phyloP scores from a whole-genome alignment of 805 yeast species.

The Nakazawaea ernobii region DNA sequence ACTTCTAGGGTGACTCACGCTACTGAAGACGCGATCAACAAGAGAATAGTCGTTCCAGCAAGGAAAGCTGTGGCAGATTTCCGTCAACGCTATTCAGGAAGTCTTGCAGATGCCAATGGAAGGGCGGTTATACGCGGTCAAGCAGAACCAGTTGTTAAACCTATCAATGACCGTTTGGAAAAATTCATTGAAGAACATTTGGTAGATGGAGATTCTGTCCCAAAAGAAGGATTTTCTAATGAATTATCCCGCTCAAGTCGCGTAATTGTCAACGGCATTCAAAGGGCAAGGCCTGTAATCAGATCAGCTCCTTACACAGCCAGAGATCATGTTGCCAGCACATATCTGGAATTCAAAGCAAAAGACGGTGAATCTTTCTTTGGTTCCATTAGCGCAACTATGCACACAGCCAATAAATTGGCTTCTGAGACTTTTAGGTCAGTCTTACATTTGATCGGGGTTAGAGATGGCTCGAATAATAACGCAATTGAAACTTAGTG shows the following conservation, averaged over 20 bases:
- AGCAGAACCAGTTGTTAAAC: slow-evolving; percentile 56
- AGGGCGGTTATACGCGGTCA: slow-evolving; percentile 58
- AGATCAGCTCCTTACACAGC: slow-evolving; percentile 30
- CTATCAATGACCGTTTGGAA: slow-evolving; percentile 52
- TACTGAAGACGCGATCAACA: slow-evolving; percentile 25
- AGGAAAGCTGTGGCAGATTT: slow-evolving; percentile 39
- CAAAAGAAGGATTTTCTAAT: slow-evolving; percentile 41
- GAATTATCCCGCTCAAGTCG: slow-evolving; percentile 51
- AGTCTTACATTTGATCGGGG: not conserved
- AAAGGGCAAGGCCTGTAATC: slow-evolving; percentile 30
- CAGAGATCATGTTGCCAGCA: slow-evolving; percentile 28
- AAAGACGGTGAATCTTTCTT: slow-evolving; percentile 31
- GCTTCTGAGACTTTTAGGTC: slow-evolving; percentile 2
- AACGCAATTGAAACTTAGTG: not conserved
- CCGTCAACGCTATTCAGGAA: slow-evolving; percentile 42
- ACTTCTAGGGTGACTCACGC: slow-evolving; percentile 26
- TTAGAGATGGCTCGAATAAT: not conserved
- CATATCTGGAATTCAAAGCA: slow-evolving; percentile 33
- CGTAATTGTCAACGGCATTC: slow-evolving; percentile 32
- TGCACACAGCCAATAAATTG: slow-evolving; percentile 24
- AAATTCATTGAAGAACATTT: slow-evolving; percentile 35
- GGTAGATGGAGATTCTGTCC: slow-evolving; percentile 38
- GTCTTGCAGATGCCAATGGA: slow-evolving; percentile 49
- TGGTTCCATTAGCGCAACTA: slow-evolving; percentile 24
- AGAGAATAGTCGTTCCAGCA: slow-evolving; percentile 38